Evolutionary conservation across 768 basidiomycete genomes (phyloP), one percentile per base, ranked within the genome.

Genomic region (Erythrobasidium yunnanense): DNA sequence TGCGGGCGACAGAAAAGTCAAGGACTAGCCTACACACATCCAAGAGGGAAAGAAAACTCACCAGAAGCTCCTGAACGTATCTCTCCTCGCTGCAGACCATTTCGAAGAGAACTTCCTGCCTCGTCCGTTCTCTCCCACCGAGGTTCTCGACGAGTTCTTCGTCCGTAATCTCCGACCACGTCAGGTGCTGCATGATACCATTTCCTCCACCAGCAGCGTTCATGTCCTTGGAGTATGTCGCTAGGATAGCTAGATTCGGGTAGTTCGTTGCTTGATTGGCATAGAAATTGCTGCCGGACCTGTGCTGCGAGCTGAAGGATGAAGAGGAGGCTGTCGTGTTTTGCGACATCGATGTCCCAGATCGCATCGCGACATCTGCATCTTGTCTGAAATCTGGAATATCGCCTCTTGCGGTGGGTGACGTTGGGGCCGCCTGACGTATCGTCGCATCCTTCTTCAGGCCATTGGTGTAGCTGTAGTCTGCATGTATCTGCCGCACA

Each of bases 111-210:
- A 75, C 74, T 57, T 75, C 74, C 54, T 74, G 74, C 51, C 74
- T 55, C 29, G 71, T 74, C 50, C 74, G 34, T 34, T 75, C 74
- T 33, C 74, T 63, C 6, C 70, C 63, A 13, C 69, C 68, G 0
- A 75, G 42, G 46, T 75, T 73, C 34, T 69, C 68, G 34, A 74
- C 70, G 33, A 75, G 63, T 29, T 75, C 73, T 13, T 70, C 69
- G 29, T 73, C 66, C 3, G 73, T 73, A 70, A 73, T 70, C 60
- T 74, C 70, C 25, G 68, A 63, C 74, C 74, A 75, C 11, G 71
- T 74, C 3, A 70, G 47, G 22, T 63, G 60, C 30, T 63, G 60
- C 60, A 63, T 63, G 4, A 49, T 51, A n/a, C 47, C 60, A 2
- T 32, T 25, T n/a, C 20, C 38, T 13, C 20, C 47, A 7, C 42